phyloP scores from a whole-genome alignment of 2,329 filamentous ascomycete species.

The Fusarium luffae region DNA sequence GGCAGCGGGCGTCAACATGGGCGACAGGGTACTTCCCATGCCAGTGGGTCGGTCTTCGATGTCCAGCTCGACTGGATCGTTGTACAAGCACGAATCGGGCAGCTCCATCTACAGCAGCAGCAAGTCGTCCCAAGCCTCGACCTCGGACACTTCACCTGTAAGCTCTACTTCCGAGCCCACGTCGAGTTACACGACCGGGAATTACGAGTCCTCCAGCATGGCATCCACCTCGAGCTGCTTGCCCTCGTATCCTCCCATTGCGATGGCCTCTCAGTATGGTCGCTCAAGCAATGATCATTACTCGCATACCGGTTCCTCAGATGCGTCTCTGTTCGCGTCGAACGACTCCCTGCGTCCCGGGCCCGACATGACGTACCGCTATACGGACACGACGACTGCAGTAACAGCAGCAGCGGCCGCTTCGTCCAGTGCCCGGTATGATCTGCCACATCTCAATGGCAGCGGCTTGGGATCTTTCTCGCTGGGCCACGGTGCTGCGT shows the following conservation, averaged over 20 bases:
- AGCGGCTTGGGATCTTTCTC: slow-evolving; percentile 16
- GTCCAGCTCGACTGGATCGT: slow-evolving; percentile 31
- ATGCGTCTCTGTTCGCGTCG: slow-evolving; percentile 21
- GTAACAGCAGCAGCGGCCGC: slow-evolving; percentile 22
- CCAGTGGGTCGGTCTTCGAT: slow-evolving; percentile 34
- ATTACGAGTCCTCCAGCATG: slow-evolving; percentile 42
- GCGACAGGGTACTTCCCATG: slow-evolving; percentile 38
- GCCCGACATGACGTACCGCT: slow-evolving; percentile 48
- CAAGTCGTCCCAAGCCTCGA: slow-evolving; percentile 34
- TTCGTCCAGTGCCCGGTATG: slow-evolving; percentile 25
- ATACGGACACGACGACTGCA: slow-evolving; percentile 45
- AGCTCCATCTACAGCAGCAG: slow-evolving; percentile 40
- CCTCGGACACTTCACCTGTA: slow-evolving; percentile 35
- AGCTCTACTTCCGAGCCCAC: slow-evolving; percentile 38
- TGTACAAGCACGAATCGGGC: slow-evolving; percentile 45
- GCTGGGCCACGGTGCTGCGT: slow-evolving; percentile 20
- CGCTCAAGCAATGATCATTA: slow-evolving; percentile 37
- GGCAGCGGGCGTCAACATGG: slow-evolving; percentile 23
- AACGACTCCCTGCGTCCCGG: slow-evolving; percentile 24
- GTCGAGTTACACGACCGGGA: slow-evolving; percentile 36
- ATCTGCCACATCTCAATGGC: slow-evolving; percentile 22
- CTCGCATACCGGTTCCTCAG: slow-evolving; percentile 32
- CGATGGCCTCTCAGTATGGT: slow-evolving; percentile 29
- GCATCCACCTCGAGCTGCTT: slow-evolving; percentile 27
- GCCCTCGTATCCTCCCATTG: slow-evolving; percentile 34